Evolutionary conservation across 768 basidiomycete genomes (phyloP), one percentile per base, ranked within the genome.

Genomic region (Podaxis sp.): DNA sequence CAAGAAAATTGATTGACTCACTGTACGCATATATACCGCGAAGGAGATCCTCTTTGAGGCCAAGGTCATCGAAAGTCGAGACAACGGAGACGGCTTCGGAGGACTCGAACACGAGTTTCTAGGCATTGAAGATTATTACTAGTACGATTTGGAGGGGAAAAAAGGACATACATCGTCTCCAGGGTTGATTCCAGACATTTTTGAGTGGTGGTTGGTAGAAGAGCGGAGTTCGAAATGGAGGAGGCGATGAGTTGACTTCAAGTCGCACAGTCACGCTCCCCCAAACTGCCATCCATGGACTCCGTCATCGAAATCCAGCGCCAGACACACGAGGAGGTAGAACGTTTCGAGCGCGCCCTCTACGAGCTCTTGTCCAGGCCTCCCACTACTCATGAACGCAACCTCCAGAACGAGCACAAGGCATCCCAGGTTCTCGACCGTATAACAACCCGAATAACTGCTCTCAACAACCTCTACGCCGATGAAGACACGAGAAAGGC

Each of bases 21-120:
- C 96, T 96, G 81, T 98, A 98, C 61, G 95, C 96, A 77, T 98
- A 98, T 74, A 99, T 93, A 68, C 97, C 97, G 68, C 97, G 89
- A 61, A 98, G 77, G 57, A 99, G 86, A 76, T 98, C 94, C 71
- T 94, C 91, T 80, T 98, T 98, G 72, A 99, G 77, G 68, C 90
- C 85, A 50, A 94, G 85, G 80, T 94, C 93, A 71, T 94, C 92
- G 71, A 94, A 94, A 5, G 93, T 93, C 52, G 91, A 92, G 67
- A 96, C 84, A 50, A 93, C 91, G 29, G 90, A 88, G 66, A 97
- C 88, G 12, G 91, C 88, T 76, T 96, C 94, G 49, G 94, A 95
- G 47, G 95, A 96, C 77, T 96, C 95, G 67, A 96, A 96, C 3
- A 96, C 88, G 65, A 96, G 88, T 90, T 95, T 95, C 85, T 93